A percentile compares a stretch with the other conserved stretches of the same genome.
These are phyloP conservation scores for Xylariales sp. DNA, from an alignment of 2,329 filamentous ascomycete species.

Conservation along the genomic window DNA sequence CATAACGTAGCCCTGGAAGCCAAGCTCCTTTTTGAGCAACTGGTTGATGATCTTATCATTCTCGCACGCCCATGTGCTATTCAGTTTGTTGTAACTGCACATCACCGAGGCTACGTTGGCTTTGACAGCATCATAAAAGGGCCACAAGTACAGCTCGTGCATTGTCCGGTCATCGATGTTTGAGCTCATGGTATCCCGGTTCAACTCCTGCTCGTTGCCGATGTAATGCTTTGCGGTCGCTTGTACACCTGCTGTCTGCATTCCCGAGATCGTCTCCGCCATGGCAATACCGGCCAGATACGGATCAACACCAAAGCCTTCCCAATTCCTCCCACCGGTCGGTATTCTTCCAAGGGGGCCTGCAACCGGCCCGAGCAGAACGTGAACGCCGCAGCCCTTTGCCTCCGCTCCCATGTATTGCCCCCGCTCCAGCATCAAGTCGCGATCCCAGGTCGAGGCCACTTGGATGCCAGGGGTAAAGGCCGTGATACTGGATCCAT, in stretches of 20 bases:
- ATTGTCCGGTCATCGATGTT: conserved; percentile 61
- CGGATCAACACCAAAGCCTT: conserved; percentile 75
- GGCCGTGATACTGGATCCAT: conserved; percentile 64
- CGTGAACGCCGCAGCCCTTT: conserved; percentile 65
- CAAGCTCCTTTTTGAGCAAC: conserved; percentile 65
- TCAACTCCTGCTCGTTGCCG: conserved; percentile 64
- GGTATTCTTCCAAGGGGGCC: conserved; percentile 72
- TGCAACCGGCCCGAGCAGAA: conserved; percentile 70
- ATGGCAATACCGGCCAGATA: conserved; percentile 64
- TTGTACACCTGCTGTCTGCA: conserved; percentile 47
- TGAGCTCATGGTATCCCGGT: conserved; percentile 48
- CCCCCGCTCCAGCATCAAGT: conserved; percentile 67
- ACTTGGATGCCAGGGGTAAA: conserved; percentile 78
- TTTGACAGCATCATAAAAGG: conserved; percentile 64
- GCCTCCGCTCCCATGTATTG: conserved; percentile 66
- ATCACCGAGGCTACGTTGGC: conserved; percentile 63
- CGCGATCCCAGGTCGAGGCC: conserved; percentile 74
- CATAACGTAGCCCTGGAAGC: conserved; percentile 60
- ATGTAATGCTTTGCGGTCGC: conserved; percentile 58
- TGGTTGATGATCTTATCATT: conserved; percentile 57
- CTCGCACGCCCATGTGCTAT: conserved; percentile 64
- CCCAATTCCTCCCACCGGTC: conserved; percentile 75
- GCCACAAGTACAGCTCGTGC: conserved; percentile 65
- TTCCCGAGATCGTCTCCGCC: conserved; percentile 55
- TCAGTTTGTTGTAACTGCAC: conserved; percentile 71